phyloP scores from a whole-genome alignment of 257 asterid species.

The Solanum virginianum region DNA sequence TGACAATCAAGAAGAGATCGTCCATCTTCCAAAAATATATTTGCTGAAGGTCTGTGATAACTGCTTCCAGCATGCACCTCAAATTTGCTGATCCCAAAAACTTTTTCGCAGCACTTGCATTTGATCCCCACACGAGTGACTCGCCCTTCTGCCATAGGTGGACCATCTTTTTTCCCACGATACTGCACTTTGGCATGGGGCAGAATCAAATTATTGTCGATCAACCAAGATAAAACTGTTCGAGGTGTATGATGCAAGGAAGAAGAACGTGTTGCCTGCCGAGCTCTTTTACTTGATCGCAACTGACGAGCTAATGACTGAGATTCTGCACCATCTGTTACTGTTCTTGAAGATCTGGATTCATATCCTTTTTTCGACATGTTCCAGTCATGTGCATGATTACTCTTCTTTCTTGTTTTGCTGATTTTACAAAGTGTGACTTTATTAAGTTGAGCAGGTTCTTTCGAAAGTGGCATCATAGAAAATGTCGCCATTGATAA shows the following conservation, averaged over 20 bases:
- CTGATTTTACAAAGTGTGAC: constrained; percentile 6
- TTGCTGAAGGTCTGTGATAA: constrained; percentile 31
- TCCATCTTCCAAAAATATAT: constrained; percentile 52
- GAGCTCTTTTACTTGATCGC: constrained; percentile 39
- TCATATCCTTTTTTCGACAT: constrained; percentile 20
- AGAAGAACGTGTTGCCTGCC: constrained; percentile 21
- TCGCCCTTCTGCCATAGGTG: constrained; percentile 34
- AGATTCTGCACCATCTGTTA: constrained; percentile 9
- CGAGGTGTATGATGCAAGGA: constrained; percentile 38
- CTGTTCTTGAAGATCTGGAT: constrained; percentile 5
- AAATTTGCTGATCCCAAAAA: constrained; percentile 34
- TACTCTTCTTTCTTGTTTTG: constrained; percentile 17
- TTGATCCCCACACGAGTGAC: constrained; percentile 58
- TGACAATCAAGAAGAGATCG: constrained; percentile 58
- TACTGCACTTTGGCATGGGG: constrained; percentile 49
- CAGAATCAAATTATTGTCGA: constrained; percentile 49
- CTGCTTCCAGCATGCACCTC: constrained; percentile 54
- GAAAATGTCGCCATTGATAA: constrained; percentile 1
- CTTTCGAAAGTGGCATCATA: constrained; percentile 9
- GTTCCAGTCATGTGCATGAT: constrained; percentile 6
- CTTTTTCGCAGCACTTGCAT: constrained; percentile 48
- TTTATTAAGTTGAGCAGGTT: constrained; percentile 8
- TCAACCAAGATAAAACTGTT: constrained; percentile 59
- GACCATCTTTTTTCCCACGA: constrained; percentile 12
- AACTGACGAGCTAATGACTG: constrained; percentile 21